Evolutionary conservation across 306 rosid genomes (phyloP), one percentile per base, ranked within the genome.

Genomic region (Cicer cuneatum): DNA sequence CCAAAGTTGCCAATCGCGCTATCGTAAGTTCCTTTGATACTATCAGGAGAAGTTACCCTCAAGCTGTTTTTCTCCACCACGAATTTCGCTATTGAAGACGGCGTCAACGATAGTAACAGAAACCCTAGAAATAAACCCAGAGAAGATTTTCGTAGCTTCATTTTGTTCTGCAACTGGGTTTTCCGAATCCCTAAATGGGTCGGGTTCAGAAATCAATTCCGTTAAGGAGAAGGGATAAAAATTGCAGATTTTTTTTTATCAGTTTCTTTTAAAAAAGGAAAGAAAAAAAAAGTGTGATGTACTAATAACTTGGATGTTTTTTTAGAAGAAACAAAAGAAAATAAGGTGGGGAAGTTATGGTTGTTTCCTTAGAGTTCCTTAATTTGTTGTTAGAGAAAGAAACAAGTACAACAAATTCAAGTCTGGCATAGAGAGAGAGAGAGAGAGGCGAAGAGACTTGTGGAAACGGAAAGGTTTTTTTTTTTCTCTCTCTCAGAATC

Each of bases 1-100:
- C 99, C 99, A 54, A 95, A 95, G 92, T 95, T 95, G 0, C 99
- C 99, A 88, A 95, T 95, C 74, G 98, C 97, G 68, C 95, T 95
- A 37, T 95, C 96, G 69, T 92, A 74, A 1, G 82, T 86, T 8
- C 99, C 98, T 11, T 88, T 92, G 78, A 95, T 89, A 45, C 54
- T 75, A 3, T 90, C 99, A 6, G 99, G 99, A 51, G 99, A 92
- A 1, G 96, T 84, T 41, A 95, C 98, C 89, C 80, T 86, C 89
- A 95, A 83, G 85, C 96, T 95, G 78, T 95, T 95, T 89, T 95
- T 95, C 85, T 95, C 99, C 78, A 95, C 99, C 71, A 95, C 93
- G 69, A 95, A 92, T 84, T 85, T 92, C 66, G 86, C 99, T 77
- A 59, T 69, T 29, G 90, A 83, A 8, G 75, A 47, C 1, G 94